Percentiles rank a stretch among this genome's conserved stretches.
Evolutionary conservation across 768 basidiomycete genomes (phyloP).

Genomic region (Amanita rubescens): DNA sequence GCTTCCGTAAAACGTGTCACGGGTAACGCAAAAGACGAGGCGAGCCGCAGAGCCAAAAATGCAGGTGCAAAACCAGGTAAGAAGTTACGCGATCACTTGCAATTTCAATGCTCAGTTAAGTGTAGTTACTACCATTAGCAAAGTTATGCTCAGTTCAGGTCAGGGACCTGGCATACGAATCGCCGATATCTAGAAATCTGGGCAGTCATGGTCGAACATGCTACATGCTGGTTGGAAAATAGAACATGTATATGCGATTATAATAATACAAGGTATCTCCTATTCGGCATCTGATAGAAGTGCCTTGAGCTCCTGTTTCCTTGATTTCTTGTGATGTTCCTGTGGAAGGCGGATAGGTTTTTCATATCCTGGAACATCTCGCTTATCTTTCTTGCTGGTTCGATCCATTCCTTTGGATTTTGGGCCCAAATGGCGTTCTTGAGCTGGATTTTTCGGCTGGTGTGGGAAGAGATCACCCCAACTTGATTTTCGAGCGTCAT

Average conservation of each 20-base stretch:
- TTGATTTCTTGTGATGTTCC: background rate
- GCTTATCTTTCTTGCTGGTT: background rate
- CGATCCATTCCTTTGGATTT: background rate
- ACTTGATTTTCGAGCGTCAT: constrained; percentile 86
- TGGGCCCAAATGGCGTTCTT: constrained; percentile 47
- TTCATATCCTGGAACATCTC: background rate
- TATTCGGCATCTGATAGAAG: background rate
- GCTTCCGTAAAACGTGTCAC: constrained; percentile 67
- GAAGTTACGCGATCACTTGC: constrained; percentile 5
- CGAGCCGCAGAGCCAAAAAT: constrained; percentile 30
- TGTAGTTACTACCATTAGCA: constrained; percentile 67
- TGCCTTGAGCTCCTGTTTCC: background rate
- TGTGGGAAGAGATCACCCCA: constrained; percentile 99
- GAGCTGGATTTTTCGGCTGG: constrained; percentile 66
- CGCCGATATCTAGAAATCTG: constrained; percentile 53
- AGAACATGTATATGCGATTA: no score
- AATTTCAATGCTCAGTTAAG: constrained; percentile 5
- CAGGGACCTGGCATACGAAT: constrained; percentile 89
- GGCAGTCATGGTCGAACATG: no score
- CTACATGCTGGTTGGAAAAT: no score
- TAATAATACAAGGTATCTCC: no score
- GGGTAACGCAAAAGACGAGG: constrained; percentile 55
- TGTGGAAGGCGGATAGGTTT: background rate
- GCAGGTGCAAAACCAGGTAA: constrained; percentile 43
- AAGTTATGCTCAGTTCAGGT: constrained; percentile 76